A percentile compares a stretch with the other conserved stretches of the same genome.
phyloP scores from a whole-genome alignment of 768 basidiomycete species.

The Candolleomyces aberdarensis region DNA sequence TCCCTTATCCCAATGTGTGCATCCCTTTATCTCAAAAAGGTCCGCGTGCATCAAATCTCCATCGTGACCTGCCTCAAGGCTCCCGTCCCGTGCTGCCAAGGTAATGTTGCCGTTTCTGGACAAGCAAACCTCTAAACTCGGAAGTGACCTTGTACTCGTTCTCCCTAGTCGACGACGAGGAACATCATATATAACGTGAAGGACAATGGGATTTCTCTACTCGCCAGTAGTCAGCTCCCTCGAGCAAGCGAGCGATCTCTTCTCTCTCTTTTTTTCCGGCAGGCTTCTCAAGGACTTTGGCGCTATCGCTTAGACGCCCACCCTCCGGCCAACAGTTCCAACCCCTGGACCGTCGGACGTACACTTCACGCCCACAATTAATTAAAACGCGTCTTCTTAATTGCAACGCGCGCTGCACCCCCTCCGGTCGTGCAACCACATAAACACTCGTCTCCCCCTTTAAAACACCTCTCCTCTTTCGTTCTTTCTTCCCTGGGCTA shows the following conservation, averaged over 20 bases:
- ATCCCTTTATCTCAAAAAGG: not conserved
- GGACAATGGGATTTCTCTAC: slow-evolving; percentile 11
- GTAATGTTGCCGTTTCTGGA: slow-evolving; percentile 8
- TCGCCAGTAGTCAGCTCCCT: not conserved
- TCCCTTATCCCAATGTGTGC: not conserved
- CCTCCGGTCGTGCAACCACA: not conserved
- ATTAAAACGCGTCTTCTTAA: not conserved
- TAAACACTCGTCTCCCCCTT: not conserved
- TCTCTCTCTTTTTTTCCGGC: not conserved
- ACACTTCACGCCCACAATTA: not conserved
- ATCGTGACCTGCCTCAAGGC: not conserved
- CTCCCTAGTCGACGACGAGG: not conserved
- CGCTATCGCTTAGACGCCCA: not conserved
- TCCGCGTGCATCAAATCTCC: not conserved
- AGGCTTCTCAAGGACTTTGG: not conserved
- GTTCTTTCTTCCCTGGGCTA: not conserved
- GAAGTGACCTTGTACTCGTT: slow-evolving; percentile 12
- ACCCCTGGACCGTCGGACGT: not conserved
- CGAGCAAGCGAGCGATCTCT: not conserved
- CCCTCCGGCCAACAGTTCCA: not conserved
- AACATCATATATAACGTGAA: slow-evolving; percentile 9
- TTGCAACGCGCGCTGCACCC: not conserved
- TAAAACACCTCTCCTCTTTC: not conserved
- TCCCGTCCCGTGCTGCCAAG: not conserved
- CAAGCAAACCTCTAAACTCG: slow-evolving; percentile 12